These are phyloP conservation scores for Elaeis guineensis DNA, from an alignment of 176 grass and related monocot genomes.

Conservation along the genomic window DNA sequence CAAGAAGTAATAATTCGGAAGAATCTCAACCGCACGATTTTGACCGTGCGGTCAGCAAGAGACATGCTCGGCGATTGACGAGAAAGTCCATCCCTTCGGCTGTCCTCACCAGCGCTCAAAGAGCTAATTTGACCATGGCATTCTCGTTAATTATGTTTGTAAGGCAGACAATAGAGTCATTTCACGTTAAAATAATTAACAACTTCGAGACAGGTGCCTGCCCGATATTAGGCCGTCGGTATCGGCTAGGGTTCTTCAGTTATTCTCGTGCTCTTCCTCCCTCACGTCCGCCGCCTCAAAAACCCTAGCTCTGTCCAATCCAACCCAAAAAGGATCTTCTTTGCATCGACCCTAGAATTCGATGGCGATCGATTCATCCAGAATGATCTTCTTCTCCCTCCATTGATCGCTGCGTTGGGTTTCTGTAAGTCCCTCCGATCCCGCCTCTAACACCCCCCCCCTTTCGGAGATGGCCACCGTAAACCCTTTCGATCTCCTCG, in stretches of 20 bases:
- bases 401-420: neutral
- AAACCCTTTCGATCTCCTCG: conserved; percentile 14
- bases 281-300: too few relatives aligned
- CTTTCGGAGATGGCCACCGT: neutral
- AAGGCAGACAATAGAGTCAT: too few relatives aligned
- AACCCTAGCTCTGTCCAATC: neutral
- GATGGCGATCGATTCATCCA: conserved; percentile 1
- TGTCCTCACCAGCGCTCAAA: too few relatives aligned
- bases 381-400: neutral
- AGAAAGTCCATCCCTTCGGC: too few relatives aligned
- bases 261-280: neutral
- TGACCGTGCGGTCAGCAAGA: too few relatives aligned
- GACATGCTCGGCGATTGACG: too few relatives aligned
- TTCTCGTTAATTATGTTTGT: too few relatives aligned
- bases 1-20: too few relatives aligned
- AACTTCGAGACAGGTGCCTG: too few relatives aligned
- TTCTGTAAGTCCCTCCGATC: neutral
- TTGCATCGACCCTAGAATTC: neutral
- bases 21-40: too few relatives aligned
- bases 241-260: neutral
- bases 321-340: neutral
- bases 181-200: too few relatives aligned
- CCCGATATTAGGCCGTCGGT: neutral
- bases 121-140: too few relatives aligned
- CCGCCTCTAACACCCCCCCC: neutral